A percentile compares a stretch with the other conserved stretches of the same genome.
Conservation (phyloP, 495 filamentous ascomycete species). For the Glarea lozoyensis region DNA sequence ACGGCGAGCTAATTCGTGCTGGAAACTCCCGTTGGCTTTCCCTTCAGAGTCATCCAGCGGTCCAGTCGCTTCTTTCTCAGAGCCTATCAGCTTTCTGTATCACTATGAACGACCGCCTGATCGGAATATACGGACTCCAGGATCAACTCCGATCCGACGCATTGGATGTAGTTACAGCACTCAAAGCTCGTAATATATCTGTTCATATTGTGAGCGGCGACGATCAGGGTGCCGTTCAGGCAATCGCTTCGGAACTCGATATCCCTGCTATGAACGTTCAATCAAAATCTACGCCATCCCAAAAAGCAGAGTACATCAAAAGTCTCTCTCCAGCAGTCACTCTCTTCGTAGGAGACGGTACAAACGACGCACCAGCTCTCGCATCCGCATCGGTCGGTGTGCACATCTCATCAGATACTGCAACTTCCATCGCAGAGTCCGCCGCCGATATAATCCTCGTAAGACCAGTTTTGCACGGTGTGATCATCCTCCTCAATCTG, state of each 20-base stretch:
- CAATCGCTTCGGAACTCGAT: slow-evolving; percentile 40
- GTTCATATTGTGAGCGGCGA: slow-evolving; percentile 66
- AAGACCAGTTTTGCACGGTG: slow-evolving; percentile 53
- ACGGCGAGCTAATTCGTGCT: slow-evolving; percentile 35
- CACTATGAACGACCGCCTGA: slow-evolving; percentile 37
- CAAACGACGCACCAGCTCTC: slow-evolving; percentile 79
- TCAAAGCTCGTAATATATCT: slow-evolving; percentile 46
- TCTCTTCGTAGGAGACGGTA: slow-evolving; percentile 53
- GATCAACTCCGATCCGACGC: slow-evolving; percentile 54
- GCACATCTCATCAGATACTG: slow-evolving; percentile 71
- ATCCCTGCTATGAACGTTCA: slow-evolving; percentile 39
- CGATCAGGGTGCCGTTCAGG: slow-evolving; percentile 46
- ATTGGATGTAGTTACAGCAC: slow-evolving; percentile 30
- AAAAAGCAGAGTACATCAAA: slow-evolving; percentile 57
- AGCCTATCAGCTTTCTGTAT: slow-evolving; percentile 58
- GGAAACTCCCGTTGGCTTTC: slow-evolving; percentile 62
- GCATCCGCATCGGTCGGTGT: slow-evolving; percentile 71
- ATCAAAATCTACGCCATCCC: slow-evolving; percentile 45
- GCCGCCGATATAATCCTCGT: slow-evolving; percentile 78
- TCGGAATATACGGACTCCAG: slow-evolving; percentile 50
- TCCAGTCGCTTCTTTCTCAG: slow-evolving; percentile 17
- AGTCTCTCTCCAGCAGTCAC: neutral
- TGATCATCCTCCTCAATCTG: slow-evolving; percentile 65
- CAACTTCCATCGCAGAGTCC: slow-evolving; percentile 73
- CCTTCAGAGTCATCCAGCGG: slow-evolving; percentile 33